Evolutionary conservation across 2,329 filamentous ascomycete species (phyloP).

Genomic region (Aspergillus glaucus): DNA sequence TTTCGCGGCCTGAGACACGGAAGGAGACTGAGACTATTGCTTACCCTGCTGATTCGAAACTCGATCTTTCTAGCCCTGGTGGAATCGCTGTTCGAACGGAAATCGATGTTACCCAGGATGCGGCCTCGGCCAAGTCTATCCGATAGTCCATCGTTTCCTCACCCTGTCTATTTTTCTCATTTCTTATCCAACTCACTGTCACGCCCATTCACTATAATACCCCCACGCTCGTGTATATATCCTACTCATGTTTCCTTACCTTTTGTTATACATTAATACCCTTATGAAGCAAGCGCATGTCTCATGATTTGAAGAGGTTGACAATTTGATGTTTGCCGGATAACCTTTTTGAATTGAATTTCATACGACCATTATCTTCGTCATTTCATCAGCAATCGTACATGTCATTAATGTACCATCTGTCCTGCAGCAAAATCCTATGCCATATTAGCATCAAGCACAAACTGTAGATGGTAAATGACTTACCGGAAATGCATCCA

Average conservation of each 20-base stretch:
- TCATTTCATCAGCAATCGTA: slow-evolving; percentile 1
- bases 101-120: slow-evolving; percentile 21
- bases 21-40: slow-evolving; percentile 3
- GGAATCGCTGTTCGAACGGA: slow-evolving; percentile 27
- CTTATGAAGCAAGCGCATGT: background rate
- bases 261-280: background rate
- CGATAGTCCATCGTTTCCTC: slow-evolving; percentile 1
- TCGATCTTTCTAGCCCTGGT: slow-evolving; percentile 10
- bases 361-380: background rate
- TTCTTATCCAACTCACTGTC: background rate
- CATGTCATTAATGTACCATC: slow-evolving; percentile 25
- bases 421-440: slow-evolving; percentile 31
- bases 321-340: background rate
- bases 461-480: background rate
- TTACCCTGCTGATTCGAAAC: slow-evolving; percentile 9
- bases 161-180: background rate
- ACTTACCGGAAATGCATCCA: slow-evolving; percentile 70
- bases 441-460: background rate
- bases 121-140: slow-evolving; percentile 10
- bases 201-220: background rate
- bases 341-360: background rate
- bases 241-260: background rate
- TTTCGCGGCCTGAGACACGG: slow-evolving; percentile 5
- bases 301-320: background rate
- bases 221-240: background rate